Percentiles rank a stretch among this genome's conserved stretches.
phyloP scores from a whole-genome alignment of 495 filamentous ascomycete genomes.

The Xanthoparmelia taractica region DNA sequence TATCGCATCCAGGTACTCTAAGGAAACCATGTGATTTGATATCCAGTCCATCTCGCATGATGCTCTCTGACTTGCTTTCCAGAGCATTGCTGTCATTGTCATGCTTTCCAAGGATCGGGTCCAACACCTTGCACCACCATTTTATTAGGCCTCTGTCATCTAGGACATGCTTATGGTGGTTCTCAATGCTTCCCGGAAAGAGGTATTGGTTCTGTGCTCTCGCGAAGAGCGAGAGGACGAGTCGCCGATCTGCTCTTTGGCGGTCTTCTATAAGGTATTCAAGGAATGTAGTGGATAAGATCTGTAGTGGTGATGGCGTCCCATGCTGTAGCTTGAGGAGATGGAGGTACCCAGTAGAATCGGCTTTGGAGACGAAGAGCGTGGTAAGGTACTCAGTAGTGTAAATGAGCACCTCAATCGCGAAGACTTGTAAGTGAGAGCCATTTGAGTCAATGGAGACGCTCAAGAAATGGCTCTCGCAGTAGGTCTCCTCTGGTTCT shows the following conservation, averaged over 20 bases:
- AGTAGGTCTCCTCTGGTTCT: conserved; percentile 65
- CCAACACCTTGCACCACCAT: conserved; percentile 89
- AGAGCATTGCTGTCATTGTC: conserved; percentile 19
- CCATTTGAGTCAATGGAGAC: conserved; percentile 50
- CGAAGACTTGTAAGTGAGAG: conserved; percentile 50
- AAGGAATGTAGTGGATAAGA: conserved; percentile 68
- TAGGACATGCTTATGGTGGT: conserved; percentile 81
- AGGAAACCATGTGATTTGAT: conserved; percentile 60
- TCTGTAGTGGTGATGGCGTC: conserved; percentile 62
- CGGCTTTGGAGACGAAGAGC: conserved; percentile 93
- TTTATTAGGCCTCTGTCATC: conserved; percentile 81
- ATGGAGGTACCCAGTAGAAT: conserved; percentile 83
- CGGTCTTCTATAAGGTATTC: conserved; percentile 60
- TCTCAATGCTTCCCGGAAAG: conserved; percentile 84
- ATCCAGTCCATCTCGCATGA: conserved; percentile 27
- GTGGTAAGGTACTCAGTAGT: conserved; percentile 71
- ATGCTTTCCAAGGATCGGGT: conserved; percentile 53
- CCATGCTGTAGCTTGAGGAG: conserved; percentile 51
- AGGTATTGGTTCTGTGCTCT: conserved; percentile 89
- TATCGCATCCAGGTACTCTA: conserved; percentile 77
- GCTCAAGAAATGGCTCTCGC: conserved; percentile 79
- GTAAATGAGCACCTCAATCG: conserved; percentile 57
- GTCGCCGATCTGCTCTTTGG: conserved; percentile 57
- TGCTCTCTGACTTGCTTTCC: background rate
- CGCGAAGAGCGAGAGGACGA: conserved; percentile 86